Base-by-base conservation (phyloP, 495 filamentous ascomycete species). In the Xylaria grammica region DNA sequence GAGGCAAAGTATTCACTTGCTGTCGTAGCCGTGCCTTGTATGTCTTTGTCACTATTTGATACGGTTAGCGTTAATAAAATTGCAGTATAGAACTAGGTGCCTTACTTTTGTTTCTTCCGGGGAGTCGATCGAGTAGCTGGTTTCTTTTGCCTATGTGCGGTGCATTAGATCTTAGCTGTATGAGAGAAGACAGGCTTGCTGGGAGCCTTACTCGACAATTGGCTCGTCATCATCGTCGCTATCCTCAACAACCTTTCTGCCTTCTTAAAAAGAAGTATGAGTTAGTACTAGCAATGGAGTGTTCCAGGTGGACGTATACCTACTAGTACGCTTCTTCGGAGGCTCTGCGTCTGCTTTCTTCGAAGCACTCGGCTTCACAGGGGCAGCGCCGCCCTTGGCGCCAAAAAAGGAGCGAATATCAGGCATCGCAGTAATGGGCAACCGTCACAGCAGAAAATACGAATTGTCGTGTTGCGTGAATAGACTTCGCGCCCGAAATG, bases 371-470 rank as follows among this genome's bases (percentile, higher is more conserved):
- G 84, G 79, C 63, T 86, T 82, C 24, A 80, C 65, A 29, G 78
- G 72, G 29, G 73, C 62, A 17, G 74, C 73, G 59, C 79, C 79
- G 19, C 81, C 83, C 68, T 86, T 89, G 34, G 86, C 83, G 17
- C 86, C 86, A 75, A 96, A 95, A 70, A 94, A 96, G 67, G 77
- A 88, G 55, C 92, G 81, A 64, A 96, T 96, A 80, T 96, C 92
- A 64, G 91, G 85, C 90, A 92, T 94, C 40, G 42, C 67, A 66
- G 48, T 38, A 7, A 38, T 49, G 15, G 1, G 26, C 2, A 26
- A 42, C 22, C 24, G 19, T 20, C 4, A 15, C 15, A 19, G 32
- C 3, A 10, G 30, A 38, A 49, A 34, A 46, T 38, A 17, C n/a
- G 40, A 13, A 34, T 48, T 38, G 42, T 15, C 38, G 11, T 38